A percentile compares a stretch with the other conserved stretches of the same genome.
These are phyloP conservation scores for Phallus indusiatus DNA, from an alignment of 768 basidiomycete species.

Conservation along the genomic window DNA sequence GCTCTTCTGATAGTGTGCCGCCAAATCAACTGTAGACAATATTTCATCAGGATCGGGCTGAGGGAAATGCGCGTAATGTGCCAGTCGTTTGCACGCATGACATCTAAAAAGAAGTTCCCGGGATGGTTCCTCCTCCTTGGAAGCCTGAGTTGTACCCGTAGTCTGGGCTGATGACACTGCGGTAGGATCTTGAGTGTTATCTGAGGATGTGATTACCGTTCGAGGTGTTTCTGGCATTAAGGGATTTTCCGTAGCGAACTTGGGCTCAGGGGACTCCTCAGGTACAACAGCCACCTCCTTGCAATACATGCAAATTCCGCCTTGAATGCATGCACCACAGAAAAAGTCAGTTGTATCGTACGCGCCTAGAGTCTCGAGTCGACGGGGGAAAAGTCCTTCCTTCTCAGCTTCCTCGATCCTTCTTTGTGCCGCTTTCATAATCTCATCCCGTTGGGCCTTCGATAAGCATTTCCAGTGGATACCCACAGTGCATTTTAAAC, in stretches of 20 bases:
- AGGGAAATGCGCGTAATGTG: slow-evolving; percentile 73
- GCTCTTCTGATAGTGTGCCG: slow-evolving; percentile 47
- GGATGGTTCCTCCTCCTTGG: neutral
- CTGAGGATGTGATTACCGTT: neutral
- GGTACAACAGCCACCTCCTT: slow-evolving; percentile 44
- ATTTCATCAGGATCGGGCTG: slow-evolving; percentile 30
- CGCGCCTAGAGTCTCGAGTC: slow-evolving; percentile 36
- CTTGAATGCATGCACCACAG: slow-evolving; percentile 66
- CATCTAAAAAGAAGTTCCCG: slow-evolving; percentile 64
- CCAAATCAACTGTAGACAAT: slow-evolving; percentile 34
- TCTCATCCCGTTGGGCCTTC: slow-evolving; percentile 56
- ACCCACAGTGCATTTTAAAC: slow-evolving; percentile 67
- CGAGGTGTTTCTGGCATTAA: neutral
- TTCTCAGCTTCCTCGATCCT: slow-evolving; percentile 11
- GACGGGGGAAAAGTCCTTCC: slow-evolving; percentile 25
- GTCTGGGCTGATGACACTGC: neutral
- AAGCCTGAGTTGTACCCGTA: neutral
- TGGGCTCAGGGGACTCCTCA: slow-evolving; percentile 24
- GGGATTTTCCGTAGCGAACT: slow-evolving; percentile 10
- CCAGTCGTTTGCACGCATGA: slow-evolving; percentile 68
- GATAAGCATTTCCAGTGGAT: slow-evolving; percentile 74
- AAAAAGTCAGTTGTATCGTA: slow-evolving; percentile 70
- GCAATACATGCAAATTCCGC: slow-evolving; percentile 73
- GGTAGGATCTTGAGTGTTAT: neutral
- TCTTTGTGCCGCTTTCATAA: slow-evolving; percentile 53